A percentile compares a stretch with the other conserved stretches of the same genome.
These are phyloP conservation scores for Xylariales sp. DNA, from an alignment of 2,329 filamentous ascomycete genomes.

Conservation along the genomic window DNA sequence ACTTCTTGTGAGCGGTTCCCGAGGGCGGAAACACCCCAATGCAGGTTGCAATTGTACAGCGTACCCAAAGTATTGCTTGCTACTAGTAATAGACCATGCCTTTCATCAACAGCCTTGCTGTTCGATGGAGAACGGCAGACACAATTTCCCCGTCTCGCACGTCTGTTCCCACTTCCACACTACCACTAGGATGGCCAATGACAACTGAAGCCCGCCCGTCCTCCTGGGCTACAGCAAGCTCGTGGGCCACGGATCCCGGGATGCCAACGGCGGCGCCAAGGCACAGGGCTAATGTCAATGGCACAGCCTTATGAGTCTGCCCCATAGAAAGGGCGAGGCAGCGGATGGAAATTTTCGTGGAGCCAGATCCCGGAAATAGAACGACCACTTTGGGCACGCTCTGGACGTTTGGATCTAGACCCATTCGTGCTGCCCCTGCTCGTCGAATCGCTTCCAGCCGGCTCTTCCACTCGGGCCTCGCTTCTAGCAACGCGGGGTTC, in stretches of 20 bases:
- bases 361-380: slow-evolving; percentile 28
- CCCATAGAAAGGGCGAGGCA: slow-evolving; percentile 44
- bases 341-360: slow-evolving; percentile 29
- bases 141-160: slow-evolving; percentile 32
- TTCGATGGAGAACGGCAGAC: slow-evolving; percentile 41
- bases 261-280: slow-evolving; percentile 34
- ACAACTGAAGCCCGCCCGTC: slow-evolving; percentile 23
- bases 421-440: slow-evolving; percentile 33
- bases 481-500: slow-evolving; percentile 25
- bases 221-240: slow-evolving; percentile 17
- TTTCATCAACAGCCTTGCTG: slow-evolving; percentile 45
- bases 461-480: slow-evolving; percentile 21
- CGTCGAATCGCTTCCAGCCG: slow-evolving; percentile 31
- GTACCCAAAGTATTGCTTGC: too few relatives aligned
- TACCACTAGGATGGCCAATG: slow-evolving; percentile 44
- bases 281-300: slow-evolving; percentile 34
- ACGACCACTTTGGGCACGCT: slow-evolving; percentile 42
- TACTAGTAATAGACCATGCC: slow-evolving; percentile 44
- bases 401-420: slow-evolving; percentile 28
- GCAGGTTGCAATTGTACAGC: too few relatives aligned
- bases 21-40: too few relatives aligned
- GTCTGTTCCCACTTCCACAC: slow-evolving; percentile 39
- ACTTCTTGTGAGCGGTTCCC: too few relatives aligned
- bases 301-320: slow-evolving; percentile 38
- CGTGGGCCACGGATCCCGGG: slow-evolving; percentile 35